Percentiles rank a stretch among this genome's conserved stretches.
Conservation (phyloP, 331 rosid genomes). For the Acacia concinna region DNA sequence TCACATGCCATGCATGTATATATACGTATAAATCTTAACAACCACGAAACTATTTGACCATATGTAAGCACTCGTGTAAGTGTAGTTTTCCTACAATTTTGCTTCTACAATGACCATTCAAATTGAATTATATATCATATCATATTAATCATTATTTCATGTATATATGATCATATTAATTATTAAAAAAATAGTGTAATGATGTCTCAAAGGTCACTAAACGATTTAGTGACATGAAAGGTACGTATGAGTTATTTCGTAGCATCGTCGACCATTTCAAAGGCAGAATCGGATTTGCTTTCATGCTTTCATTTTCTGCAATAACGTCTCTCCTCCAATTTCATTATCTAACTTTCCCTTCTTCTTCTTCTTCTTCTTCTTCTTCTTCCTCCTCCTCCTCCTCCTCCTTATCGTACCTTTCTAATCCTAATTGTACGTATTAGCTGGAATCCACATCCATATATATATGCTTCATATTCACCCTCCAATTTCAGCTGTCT, state of each 20-base stretch:
- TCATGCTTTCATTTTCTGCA: neutral
- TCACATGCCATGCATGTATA: neutral
- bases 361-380: too few relatives aligned
- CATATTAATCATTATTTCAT: neutral
- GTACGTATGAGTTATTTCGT: neutral
- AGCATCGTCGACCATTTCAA: neutral
- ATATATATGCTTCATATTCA: neutral
- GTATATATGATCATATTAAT: neutral
- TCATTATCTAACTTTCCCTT: neutral
- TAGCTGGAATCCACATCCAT: neutral
- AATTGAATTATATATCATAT: neutral
- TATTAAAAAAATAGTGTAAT: neutral
- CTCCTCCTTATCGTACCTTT: neutral
- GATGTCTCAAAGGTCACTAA: neutral
- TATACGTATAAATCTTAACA: neutral
- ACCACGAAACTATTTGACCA: neutral
- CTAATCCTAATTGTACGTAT: neutral
- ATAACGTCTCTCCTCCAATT: neutral
- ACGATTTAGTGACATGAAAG: neutral
- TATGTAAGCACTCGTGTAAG: too few relatives aligned
- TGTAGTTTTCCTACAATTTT: neutral
- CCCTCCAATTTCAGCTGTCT: neutral
- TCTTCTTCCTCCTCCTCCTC: neutral
- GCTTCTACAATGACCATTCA: neutral
- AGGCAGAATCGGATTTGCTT: neutral